Evolutionary conservation across 1,284 basidiomycete genomes (phyloP).

Genomic region (Mycocalia duriaeana): DNA sequence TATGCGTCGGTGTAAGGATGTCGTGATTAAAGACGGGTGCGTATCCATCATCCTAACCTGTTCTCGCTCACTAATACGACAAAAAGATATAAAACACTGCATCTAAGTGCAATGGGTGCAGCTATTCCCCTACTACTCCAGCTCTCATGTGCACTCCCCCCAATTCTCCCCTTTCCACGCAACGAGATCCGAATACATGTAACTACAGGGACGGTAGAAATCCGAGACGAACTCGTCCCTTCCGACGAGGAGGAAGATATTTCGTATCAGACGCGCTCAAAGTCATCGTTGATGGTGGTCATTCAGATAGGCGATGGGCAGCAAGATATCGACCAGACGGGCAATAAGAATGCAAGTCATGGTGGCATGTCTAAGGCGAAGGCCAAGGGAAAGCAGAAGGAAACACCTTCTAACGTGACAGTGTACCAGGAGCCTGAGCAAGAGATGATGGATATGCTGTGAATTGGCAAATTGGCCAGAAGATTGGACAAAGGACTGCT

Average conservation of each 20-base stretch:
- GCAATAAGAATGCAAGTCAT: conserved; percentile 15
- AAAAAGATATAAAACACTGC: conserved; percentile 65
- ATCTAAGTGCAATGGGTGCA: conserved; percentile 80
- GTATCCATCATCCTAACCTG: conserved; percentile 18
- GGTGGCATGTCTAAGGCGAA: conserved; percentile 6
- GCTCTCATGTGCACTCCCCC: conserved; percentile 67
- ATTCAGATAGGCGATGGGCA: conserved; percentile 60
- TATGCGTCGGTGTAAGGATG: conserved; percentile 73
- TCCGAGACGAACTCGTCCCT: conserved; percentile 75
- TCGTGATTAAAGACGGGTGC: conserved; percentile 75
- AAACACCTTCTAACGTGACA: conserved; percentile 9
- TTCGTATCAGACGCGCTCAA: conserved; percentile 58
- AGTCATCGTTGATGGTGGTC: conserved; percentile 59
- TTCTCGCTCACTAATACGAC: too few relatives aligned
- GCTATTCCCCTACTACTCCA: conserved; percentile 81
- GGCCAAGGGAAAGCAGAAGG: conserved; percentile 8
- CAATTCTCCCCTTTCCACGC: conserved; percentile 64
- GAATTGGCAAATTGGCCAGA: conserved; percentile 3
- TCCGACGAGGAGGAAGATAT: conserved; percentile 74
- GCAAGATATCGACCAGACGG: conserved; percentile 30
- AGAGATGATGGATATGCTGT: conserved; percentile 34
- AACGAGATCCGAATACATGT: conserved; percentile 68
- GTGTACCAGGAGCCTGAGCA: conserved; percentile 25
- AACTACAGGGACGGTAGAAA: conserved; percentile 70
- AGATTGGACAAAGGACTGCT: too few relatives aligned